phyloP scores from a whole-genome alignment of 768 basidiomycete species.

The Boletus vermiculosoides region DNA sequence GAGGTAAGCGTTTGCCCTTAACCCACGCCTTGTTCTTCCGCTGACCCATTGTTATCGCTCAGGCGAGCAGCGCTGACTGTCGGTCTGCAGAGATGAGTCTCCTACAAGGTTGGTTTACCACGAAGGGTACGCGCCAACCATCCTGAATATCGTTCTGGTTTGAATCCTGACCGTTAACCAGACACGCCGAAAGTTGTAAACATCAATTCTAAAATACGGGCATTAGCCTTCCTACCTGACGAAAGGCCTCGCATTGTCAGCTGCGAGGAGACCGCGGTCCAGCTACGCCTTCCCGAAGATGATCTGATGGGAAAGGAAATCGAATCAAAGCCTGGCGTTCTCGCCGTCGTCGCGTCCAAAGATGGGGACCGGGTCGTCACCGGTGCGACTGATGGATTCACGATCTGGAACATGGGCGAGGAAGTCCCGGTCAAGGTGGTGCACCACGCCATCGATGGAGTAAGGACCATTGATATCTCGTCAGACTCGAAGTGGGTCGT shows the following conservation, averaged over 20 bases:
- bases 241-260: conserved; percentile 4
- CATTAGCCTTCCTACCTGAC: conserved; percentile 10
- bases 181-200: neutral
- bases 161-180: neutral
- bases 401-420: conserved; percentile 10
- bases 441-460: conserved; percentile 3
- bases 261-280: conserved; percentile 10
- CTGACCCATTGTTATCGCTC: neutral
- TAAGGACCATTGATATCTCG: conserved; percentile 19
- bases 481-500: conserved; percentile 18
- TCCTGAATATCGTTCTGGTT: neutral
- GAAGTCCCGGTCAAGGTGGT: neutral
- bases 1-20: neutral
- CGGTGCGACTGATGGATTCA: conserved; percentile 7
- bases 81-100: conserved; percentile 2
- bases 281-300: conserved; percentile 6
- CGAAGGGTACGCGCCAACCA: neutral
- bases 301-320: conserved; percentile 12
- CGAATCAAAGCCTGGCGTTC: neutral
- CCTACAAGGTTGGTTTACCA: neutral
- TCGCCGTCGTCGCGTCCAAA: conserved; percentile 11
- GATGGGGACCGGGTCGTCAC: conserved; percentile 11
- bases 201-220: conserved; percentile 12
- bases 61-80: neutral
- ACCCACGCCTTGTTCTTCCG: neutral